phyloP scores from a whole-genome alignment of 176 grass and related monocot genomes.

The Ensete ventricosum region DNA sequence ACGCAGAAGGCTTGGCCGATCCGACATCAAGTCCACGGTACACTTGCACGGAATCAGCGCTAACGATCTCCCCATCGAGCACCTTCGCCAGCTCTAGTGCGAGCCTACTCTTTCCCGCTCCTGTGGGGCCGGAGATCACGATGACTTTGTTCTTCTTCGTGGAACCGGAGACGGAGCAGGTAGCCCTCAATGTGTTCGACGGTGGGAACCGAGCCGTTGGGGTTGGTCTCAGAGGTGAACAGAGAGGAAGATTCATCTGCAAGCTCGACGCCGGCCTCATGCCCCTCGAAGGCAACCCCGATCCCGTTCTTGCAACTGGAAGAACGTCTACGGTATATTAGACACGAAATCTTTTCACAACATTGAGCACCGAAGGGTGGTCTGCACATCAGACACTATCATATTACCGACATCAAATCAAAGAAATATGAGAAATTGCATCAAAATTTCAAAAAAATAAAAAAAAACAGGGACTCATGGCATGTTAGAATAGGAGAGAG shows the following conservation, averaged over 20 bases:
- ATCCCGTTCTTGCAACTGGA: constrained; percentile 18
- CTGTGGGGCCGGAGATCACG: constrained; percentile 61
- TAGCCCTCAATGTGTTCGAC: neutral
- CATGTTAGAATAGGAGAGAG: neutral
- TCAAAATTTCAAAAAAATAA: too few species aligned
- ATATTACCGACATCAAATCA: too few species aligned
- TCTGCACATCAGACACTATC: neutral
- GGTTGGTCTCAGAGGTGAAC: neutral
- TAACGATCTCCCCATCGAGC: constrained; percentile 67
- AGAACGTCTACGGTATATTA: constrained; percentile 10
- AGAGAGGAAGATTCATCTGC: constrained; percentile 19
- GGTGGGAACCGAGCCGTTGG: neutral
- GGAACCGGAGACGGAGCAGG: neutral
- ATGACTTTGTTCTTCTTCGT: constrained; percentile 44
- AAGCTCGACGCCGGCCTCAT: constrained; percentile 1
- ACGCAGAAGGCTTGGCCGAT: constrained; percentile 48
- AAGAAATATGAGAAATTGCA: neutral
- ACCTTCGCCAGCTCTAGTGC: constrained; percentile 49
- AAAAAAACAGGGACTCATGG: neutral
- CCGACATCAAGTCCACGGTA: constrained; percentile 62
- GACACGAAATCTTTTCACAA: neutral
- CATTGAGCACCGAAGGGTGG: neutral
- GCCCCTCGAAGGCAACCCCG: constrained; percentile 4
- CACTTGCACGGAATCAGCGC: constrained; percentile 59
- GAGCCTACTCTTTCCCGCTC: constrained; percentile 55